A percentile compares a stretch with the other conserved stretches of the same genome.
phyloP scores from a whole-genome alignment of 1,284 basidiomycete species.

The Coniferiporia sulphurascens region DNA sequence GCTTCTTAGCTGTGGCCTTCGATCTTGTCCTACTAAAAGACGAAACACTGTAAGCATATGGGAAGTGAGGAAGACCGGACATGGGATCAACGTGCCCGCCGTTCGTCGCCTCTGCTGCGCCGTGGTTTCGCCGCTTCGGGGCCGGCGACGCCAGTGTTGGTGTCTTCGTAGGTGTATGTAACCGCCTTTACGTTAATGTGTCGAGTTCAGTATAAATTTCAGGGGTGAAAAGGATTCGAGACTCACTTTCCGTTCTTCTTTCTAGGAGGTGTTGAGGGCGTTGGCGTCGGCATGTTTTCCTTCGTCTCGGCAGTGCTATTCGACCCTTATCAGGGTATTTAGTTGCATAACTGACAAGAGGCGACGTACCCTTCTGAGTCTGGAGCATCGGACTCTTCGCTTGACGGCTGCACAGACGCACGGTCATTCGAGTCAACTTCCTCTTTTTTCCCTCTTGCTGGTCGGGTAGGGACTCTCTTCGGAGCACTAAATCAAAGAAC shows the following conservation, averaged over 20 bases:
- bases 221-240: background rate
- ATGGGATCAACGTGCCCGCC: background rate
- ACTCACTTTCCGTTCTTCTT: background rate
- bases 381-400: background rate
- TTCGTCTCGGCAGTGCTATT: background rate
- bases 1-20: background rate
- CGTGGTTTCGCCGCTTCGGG: slow-evolving; percentile 17
- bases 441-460: background rate
- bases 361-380: background rate
- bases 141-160: slow-evolving; percentile 16
- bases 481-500: background rate
- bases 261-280: background rate
- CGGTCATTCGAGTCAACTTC: background rate
- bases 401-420: background rate
- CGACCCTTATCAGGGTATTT: background rate
- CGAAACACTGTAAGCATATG: background rate
- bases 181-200: slow-evolving; percentile 6
- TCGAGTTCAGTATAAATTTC: background rate
- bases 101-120: background rate
- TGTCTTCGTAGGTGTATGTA: slow-evolving; percentile 16
- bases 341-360: background rate
- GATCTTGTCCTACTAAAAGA: background rate
- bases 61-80: background rate
- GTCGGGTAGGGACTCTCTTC: background rate
- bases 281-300: background rate